phyloP scores from a whole-genome alignment of 192 early-diverging fungal genomes.

The Coemansia sp. region DNA sequence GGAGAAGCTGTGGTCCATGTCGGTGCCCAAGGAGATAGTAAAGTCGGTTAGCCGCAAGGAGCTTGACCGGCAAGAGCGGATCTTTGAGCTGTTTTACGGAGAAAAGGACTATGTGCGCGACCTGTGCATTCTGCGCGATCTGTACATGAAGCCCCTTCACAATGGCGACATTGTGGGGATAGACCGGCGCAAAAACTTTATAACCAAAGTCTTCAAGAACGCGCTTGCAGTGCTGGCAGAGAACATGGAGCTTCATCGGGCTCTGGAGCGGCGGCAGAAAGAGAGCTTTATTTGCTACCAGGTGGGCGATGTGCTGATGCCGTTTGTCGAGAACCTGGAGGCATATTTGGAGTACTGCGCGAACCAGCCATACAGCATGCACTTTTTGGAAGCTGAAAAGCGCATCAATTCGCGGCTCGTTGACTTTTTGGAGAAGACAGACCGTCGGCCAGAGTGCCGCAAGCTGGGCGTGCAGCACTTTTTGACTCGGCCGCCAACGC shows the following conservation, averaged over 20 bases:
- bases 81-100: slow-evolving; percentile 89
- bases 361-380: slow-evolving; percentile 78
- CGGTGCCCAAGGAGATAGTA: slow-evolving; percentile 71
- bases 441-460: slow-evolving; percentile 71
- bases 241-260: slow-evolving; percentile 61
- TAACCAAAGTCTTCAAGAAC: slow-evolving; percentile 78
- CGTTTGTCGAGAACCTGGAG: slow-evolving; percentile 66
- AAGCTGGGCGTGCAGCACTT: slow-evolving; percentile 85
- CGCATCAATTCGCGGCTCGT: slow-evolving; percentile 62
- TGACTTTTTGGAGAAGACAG: slow-evolving; percentile 77
- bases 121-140: slow-evolving; percentile 73
- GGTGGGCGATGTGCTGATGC: slow-evolving; percentile 83
- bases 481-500: slow-evolving; percentile 80
- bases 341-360: slow-evolving; percentile 85
- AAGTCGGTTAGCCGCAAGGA: slow-evolving; percentile 71
- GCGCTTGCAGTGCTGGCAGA: slow-evolving; percentile 61
- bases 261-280: slow-evolving; percentile 64
- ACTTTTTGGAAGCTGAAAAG: slow-evolving; percentile 79
- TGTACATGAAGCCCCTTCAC: slow-evolving; percentile 66
- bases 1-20: slow-evolving; percentile 78
- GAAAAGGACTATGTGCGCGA: slow-evolving; percentile 92
- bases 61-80: slow-evolving; percentile 86
- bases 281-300: slow-evolving; percentile 69
- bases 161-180: slow-evolving; percentile 63
- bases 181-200: slow-evolving; percentile 66